phyloP scores from a whole-genome alignment of 768 basidiomycete species.

The Boletus coccyginus region DNA sequence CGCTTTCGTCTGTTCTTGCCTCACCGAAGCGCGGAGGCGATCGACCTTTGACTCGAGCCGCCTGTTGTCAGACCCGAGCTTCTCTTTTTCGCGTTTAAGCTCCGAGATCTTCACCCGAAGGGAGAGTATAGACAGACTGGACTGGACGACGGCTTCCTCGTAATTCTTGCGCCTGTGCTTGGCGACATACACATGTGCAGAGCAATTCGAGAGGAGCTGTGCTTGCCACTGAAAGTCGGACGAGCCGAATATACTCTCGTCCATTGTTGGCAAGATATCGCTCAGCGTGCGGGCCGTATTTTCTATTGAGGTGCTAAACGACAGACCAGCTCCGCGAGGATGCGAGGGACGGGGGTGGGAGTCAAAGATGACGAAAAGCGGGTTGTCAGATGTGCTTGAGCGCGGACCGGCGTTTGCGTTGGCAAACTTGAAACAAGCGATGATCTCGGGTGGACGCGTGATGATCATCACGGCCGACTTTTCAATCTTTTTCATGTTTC shows the following conservation, averaged over 20 bases:
- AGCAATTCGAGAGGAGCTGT: slow-evolving; percentile 58
- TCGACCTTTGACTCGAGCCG: slow-evolving; percentile 27
- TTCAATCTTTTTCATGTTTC: slow-evolving; percentile 19
- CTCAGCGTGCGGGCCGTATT: slow-evolving; percentile 43
- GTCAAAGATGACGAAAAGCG: slow-evolving; percentile 60
- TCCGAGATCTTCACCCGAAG: slow-evolving; percentile 41
- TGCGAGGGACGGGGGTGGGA: slow-evolving; percentile 62
- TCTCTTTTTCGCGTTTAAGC: slow-evolving; percentile 32
- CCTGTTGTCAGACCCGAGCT: slow-evolving; percentile 23
- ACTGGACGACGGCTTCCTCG: slow-evolving; percentile 42
- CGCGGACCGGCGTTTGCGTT: not conserved
- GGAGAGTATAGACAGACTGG: slow-evolving; percentile 47
- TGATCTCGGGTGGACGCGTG: slow-evolving; percentile 70
- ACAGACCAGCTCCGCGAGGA: slow-evolving; percentile 58
- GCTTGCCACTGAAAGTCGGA: slow-evolving; percentile 58
- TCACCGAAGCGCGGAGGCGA: slow-evolving; percentile 13
- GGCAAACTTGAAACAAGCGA: slow-evolving; percentile 46
- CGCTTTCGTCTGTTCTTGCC: slow-evolving; percentile 8
- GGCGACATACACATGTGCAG: slow-evolving; percentile 53
- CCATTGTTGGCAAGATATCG: slow-evolving; percentile 45
- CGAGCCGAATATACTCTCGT: slow-evolving; percentile 42
- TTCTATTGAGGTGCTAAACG: slow-evolving; percentile 47
- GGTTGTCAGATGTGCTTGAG: slow-evolving; percentile 9
- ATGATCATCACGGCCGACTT: slow-evolving; percentile 45
- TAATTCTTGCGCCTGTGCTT: slow-evolving; percentile 20